phyloP scores from a whole-genome alignment of 2,329 filamentous ascomycete genomes.

The Beauveria sp. region DNA sequence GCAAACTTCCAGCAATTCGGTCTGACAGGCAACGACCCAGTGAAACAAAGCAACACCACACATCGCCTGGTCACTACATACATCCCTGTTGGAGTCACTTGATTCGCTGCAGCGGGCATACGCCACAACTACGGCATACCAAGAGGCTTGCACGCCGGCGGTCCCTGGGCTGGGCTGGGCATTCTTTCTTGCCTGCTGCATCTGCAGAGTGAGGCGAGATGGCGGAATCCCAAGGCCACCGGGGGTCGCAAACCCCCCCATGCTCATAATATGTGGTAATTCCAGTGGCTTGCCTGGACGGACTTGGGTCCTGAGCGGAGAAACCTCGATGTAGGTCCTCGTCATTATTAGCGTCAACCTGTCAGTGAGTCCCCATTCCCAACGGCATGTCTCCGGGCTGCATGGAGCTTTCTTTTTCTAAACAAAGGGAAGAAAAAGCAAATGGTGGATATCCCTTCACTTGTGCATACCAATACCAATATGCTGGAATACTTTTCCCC shows the following conservation, averaged over 20 bases:
- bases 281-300: not conserved
- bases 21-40: not conserved
- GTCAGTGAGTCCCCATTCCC: not conserved
- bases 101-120: not conserved
- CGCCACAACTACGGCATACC: not conserved
- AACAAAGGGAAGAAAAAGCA: not conserved
- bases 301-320: not conserved
- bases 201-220: conserved; percentile 2
- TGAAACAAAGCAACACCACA: not conserved
- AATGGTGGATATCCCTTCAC: not conserved
- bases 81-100: conserved; percentile 3
- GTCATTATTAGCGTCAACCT: not conserved
- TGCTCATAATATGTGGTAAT: not conserved
- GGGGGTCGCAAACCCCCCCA: not conserved
- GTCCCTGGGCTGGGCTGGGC: not conserved
- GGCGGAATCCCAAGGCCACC: not conserved
- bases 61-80: not conserved
- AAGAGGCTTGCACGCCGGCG: not conserved
- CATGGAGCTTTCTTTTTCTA: not conserved
- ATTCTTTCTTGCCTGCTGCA: not conserved
- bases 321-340: not conserved
- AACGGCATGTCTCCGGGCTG: not conserved
- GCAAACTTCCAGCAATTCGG: not conserved
- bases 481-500: too few relatives aligned
- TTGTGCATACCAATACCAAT: too few relatives aligned